Percentiles rank a stretch among this genome's conserved stretches.
Conservation (phyloP, 2,329 filamentous ascomycete genomes). For the Fusarium sp. region DNA sequence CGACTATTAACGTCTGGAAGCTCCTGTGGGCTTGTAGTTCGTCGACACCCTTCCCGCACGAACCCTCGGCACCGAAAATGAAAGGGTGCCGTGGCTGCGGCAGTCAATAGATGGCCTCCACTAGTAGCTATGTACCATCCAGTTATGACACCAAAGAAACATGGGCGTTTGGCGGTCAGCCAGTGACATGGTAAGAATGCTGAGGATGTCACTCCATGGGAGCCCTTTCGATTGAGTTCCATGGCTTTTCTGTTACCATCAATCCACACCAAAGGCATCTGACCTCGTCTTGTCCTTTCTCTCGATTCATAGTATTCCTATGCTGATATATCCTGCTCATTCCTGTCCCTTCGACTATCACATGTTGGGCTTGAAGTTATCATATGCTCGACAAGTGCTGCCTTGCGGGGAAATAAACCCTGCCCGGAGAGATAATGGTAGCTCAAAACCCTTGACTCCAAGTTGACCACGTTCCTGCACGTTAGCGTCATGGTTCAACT, state of each 20-base stretch:
- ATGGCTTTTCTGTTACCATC: not conserved
- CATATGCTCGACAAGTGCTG: not conserved
- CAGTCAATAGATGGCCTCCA: not conserved
- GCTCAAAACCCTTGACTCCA: not conserved
- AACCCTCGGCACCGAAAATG: not conserved
- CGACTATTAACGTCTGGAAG: not conserved
- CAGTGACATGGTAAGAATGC: not conserved
- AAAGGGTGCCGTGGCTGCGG: not conserved
- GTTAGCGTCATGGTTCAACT: slow-evolving; percentile 41
- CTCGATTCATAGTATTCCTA: not conserved
- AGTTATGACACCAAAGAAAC: not conserved
- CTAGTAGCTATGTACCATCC: too few relatives aligned
- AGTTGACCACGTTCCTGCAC: slow-evolving; percentile 20
- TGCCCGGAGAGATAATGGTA: slow-evolving; percentile 3
- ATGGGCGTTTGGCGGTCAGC: not conserved
- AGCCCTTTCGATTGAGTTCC: slow-evolving; percentile 8
- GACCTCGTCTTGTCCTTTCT: not conserved
- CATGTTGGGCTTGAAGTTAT: not conserved
- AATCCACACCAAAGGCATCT: too few relatives aligned
- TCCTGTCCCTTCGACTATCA: not conserved
- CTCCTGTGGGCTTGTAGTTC: not conserved
- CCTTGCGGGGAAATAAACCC: slow-evolving; percentile 20
- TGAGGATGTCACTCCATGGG: not conserved
- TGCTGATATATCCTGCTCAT: not conserved
- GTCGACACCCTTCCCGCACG: not conserved